A percentile compares a stretch with the other conserved stretches of the same genome.
Evolutionary conservation across 1,284 basidiomycete species (phyloP).

Genomic region (Ustilago nuda): DNA sequence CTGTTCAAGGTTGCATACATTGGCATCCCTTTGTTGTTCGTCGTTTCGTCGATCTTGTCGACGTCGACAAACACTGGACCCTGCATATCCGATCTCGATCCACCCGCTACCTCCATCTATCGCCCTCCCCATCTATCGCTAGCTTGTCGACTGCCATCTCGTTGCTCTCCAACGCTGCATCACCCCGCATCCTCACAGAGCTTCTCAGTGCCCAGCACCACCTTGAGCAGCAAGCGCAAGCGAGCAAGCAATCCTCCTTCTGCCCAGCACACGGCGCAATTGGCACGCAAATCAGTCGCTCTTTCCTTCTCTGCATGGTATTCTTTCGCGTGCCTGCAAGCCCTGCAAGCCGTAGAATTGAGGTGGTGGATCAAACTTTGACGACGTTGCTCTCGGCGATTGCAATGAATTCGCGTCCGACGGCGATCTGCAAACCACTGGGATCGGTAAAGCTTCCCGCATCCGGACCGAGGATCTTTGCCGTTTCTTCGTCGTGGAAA

Average conservation of each 20-base stretch:
- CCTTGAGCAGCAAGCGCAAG: constrained; percentile 29
- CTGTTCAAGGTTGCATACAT: no score
- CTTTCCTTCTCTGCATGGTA: constrained; percentile 42
- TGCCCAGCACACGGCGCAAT: constrained; percentile 25
- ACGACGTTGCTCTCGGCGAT: constrained; percentile 9
- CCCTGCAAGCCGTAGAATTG: no score
- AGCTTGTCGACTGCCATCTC: constrained; percentile 36
- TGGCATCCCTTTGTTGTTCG: no score
- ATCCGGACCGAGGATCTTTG: constrained; percentile 17
- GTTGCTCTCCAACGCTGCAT: constrained; percentile 42
- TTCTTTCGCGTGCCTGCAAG: constrained; percentile 28
- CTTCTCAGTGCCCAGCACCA: constrained; percentile 33
- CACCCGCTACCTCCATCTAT: no score
- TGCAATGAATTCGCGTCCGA: constrained; percentile 20
- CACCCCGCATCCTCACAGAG: constrained; percentile 44
- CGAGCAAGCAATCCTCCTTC: constrained; percentile 13
- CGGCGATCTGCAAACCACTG: constrained; percentile 19
- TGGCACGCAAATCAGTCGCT: constrained; percentile 41
- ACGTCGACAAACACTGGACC: neutral
- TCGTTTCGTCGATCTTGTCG: neutral
- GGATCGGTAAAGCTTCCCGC: constrained; percentile 24
- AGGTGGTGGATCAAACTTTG: neutral
- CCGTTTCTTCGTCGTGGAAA: constrained; percentile 26
- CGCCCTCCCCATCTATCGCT: neutral
- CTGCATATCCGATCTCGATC: neutral